phyloP scores from a whole-genome alignment of 208 protist genomes.

The Porcisia deanei region DNA sequence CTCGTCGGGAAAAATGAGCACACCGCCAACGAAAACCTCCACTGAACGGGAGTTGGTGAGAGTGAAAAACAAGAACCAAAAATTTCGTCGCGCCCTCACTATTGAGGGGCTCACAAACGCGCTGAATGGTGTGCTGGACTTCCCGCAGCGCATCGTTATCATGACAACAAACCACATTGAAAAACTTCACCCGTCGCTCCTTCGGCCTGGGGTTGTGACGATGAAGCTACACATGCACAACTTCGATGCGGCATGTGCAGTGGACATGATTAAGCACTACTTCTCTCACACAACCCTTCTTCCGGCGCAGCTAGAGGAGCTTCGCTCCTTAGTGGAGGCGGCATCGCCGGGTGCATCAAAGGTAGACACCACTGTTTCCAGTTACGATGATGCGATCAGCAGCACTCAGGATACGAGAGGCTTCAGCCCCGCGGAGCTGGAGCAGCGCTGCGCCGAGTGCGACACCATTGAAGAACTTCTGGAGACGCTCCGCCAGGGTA shows the following conservation, averaged over 20 bases:
- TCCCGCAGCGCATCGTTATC: slow-evolving; percentile 90
- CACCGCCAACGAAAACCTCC: neutral
- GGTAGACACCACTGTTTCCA: slow-evolving; percentile 6
- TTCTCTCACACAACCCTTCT: slow-evolving; percentile 37
- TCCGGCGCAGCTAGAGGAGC: slow-evolving; percentile 23
- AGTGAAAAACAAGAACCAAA: slow-evolving; percentile 22
- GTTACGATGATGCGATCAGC: neutral
- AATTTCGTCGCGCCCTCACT: slow-evolving; percentile 7
- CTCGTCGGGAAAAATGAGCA: slow-evolving; percentile 7
- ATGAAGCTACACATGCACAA: slow-evolving; percentile 90
- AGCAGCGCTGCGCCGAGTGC: slow-evolving; percentile 88
- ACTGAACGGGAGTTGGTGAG: slow-evolving; percentile 26
- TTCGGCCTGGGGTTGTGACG: slow-evolving; percentile 88
- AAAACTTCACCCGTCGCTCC: slow-evolving; percentile 79
- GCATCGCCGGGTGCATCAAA: slow-evolving; percentile 20
- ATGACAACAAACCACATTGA: slow-evolving; percentile 96
- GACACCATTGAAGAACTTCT: slow-evolving; percentile 75
- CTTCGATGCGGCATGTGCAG: slow-evolving; percentile 62
- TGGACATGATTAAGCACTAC: slow-evolving; percentile 85
- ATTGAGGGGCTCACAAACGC: slow-evolving; percentile 93
- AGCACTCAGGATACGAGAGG: slow-evolving; percentile 9
- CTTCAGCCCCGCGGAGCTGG: slow-evolving; percentile 85
- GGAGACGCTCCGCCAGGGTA: slow-evolving; percentile 51
- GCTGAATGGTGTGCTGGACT: slow-evolving; percentile 91
- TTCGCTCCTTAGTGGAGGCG: slow-evolving; percentile 20